Conservation (phyloP, 2,329 filamentous ascomycete species). For the Venturia aucupariae region DNA sequence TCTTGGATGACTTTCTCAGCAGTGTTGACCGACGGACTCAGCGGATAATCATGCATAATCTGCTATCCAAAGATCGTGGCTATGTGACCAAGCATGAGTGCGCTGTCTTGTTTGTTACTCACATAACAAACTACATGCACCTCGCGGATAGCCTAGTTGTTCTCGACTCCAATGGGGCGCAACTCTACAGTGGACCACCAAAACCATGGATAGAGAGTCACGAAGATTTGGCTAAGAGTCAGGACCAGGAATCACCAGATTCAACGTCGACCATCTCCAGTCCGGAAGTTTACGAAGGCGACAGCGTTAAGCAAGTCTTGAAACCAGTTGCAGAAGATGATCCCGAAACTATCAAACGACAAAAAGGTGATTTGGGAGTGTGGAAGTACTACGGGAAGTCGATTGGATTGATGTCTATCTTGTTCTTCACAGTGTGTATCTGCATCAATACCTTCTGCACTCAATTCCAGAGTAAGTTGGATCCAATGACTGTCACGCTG, state of each 20-base stretch:
- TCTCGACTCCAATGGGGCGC: conserved; percentile 4
- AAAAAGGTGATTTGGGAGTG: conserved; percentile 8
- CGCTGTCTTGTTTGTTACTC: conserved; percentile 15
- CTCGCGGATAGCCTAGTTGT: conserved; percentile 15
- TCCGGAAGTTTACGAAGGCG: conserved; percentile 5
- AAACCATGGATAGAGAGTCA: conserved; percentile 4
- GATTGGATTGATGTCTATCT: not conserved
- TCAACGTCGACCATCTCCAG: not conserved
- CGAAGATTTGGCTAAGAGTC: conserved; percentile 13
- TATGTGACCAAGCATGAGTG: conserved; percentile 2
- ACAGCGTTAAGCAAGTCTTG: not conserved
- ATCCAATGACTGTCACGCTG: not conserved
- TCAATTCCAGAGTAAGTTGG: conserved; percentile 8
- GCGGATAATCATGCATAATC: conserved; percentile 2
- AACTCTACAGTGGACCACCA: conserved; percentile 5
- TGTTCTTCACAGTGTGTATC: not conserved
- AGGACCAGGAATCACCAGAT: conserved; percentile 8
- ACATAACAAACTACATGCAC: conserved; percentile 14
- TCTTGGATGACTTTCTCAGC: conserved; percentile 15
- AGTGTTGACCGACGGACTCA: conserved; percentile 15
- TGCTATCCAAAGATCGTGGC: conserved; percentile 10
- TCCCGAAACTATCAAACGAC: conserved; percentile 9
- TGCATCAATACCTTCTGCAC: conserved; percentile 7
- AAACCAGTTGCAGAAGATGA: conserved; percentile 9
- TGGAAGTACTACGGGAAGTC: conserved; percentile 12